Percentiles rank a stretch among this genome's conserved stretches.
Conservation (phyloP, 2,329 filamentous ascomycete species). For the Sordariomycetes sp. region DNA sequence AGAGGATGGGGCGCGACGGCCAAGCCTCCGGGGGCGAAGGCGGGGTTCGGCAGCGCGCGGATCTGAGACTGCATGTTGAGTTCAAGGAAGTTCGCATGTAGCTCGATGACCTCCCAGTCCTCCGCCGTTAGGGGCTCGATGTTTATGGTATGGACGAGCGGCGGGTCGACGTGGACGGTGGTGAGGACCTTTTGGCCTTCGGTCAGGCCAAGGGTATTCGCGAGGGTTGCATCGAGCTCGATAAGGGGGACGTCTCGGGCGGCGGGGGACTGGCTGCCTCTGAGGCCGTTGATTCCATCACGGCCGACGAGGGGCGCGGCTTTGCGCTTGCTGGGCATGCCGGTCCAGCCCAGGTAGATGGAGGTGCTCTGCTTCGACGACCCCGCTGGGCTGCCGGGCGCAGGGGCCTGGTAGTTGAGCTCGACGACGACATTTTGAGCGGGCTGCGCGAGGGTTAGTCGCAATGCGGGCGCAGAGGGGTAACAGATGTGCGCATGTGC, state of each 20-base stretch:
- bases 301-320: constrained; percentile 61
- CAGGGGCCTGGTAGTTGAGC: constrained; percentile 55
- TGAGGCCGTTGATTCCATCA: constrained; percentile 56
- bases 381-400: constrained; percentile 25
- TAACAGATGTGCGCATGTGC: not conserved
- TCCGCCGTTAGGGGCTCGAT: constrained; percentile 92
- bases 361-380: constrained; percentile 48
- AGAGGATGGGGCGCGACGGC: constrained; percentile 60
- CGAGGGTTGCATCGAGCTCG: constrained; percentile 82
- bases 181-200: constrained; percentile 71
- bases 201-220: constrained; percentile 60
- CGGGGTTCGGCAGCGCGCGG: constrained; percentile 81
- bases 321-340: constrained; percentile 88
- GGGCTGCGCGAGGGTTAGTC: constrained; percentile 41
- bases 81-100: constrained; percentile 92
- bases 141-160: constrained; percentile 84
- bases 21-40: constrained; percentile 41
- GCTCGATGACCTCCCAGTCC: constrained; percentile 98
- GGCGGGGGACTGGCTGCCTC: constrained; percentile 53
- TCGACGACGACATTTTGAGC: constrained; percentile 96
- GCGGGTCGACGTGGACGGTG: constrained; percentile 77
- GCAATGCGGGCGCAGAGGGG: not conserved
- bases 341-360: constrained; percentile 90
- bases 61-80: constrained; percentile 90
- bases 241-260: constrained; percentile 55